Percentiles rank a stretch among this genome's conserved stretches.
Evolutionary conservation across 2,329 filamentous ascomycete species (phyloP).

Genomic region (Fusarium tricinctum): DNA sequence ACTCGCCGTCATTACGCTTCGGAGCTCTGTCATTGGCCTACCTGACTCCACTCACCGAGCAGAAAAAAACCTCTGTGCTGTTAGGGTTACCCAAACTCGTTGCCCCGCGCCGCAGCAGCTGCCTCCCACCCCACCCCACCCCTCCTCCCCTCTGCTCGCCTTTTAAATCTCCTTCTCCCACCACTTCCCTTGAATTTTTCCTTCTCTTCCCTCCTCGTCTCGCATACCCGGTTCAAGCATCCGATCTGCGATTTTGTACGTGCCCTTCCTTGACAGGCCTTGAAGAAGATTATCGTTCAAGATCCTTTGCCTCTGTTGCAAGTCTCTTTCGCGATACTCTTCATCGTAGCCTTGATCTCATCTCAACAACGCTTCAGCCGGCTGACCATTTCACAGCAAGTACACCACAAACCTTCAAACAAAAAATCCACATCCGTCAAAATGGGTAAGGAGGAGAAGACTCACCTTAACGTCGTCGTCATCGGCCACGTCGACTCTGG

Average conservation of each 20-base stretch:
- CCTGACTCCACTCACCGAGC: conserved; percentile 2
- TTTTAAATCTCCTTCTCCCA: conserved; percentile 59
- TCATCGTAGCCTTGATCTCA: conserved; percentile 13
- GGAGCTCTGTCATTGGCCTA: conserved; percentile 40
- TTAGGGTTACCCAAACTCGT: conserved; percentile 55
- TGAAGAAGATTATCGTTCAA: conserved; percentile 25
- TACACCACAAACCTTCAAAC: conserved; percentile 42
- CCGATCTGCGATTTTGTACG: conserved; percentile 60
- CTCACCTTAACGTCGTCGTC: conserved; percentile 97
- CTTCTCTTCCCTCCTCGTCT: conserved; percentile 58
- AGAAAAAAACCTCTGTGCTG: conserved; percentile 51
- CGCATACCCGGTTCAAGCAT: conserved; percentile 62
- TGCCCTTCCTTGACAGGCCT: conserved; percentile 32
- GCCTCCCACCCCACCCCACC: conserved; percentile 48
- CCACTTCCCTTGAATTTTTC: conserved; percentile 55
- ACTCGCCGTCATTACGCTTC: conserved; percentile 25
- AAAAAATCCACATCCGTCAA: conserved; percentile 53
- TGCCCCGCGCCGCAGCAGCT: conserved; percentile 54
- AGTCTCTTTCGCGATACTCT: conserved; percentile 12
- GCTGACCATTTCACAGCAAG: conserved; percentile 46
- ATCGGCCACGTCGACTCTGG: conserved; percentile 99
- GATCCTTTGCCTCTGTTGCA: conserved; percentile 23
- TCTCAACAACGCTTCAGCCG: conserved; percentile 3
- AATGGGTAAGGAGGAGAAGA: conserved; percentile 90
- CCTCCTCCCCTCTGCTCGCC: conserved; percentile 51